Percentiles rank a stretch among this genome's conserved stretches.
phyloP scores from a whole-genome alignment of 805 yeast genomes.

The Pichia phayaonensis region DNA sequence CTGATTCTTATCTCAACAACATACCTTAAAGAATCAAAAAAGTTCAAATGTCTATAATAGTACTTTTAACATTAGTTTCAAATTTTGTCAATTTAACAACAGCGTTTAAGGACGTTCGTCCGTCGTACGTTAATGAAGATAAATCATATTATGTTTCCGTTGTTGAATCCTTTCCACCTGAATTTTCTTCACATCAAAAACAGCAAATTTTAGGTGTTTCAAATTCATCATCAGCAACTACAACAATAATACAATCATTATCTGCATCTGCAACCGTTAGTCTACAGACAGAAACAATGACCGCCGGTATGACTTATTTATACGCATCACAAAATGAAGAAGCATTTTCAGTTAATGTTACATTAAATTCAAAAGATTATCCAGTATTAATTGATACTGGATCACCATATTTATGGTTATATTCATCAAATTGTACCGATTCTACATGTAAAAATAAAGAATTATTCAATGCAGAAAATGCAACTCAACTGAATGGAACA shows the following conservation, averaged over 20 bases:
- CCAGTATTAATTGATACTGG: constrained; percentile 59
- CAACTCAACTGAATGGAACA: constrained; percentile 16
- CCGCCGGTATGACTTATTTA: constrained; percentile 22
- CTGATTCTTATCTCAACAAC: too few relatives aligned
- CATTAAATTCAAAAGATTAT: constrained; percentile 34
- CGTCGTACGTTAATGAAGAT: neutral
- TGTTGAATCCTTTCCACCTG: neutral
- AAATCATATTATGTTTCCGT: constrained; percentile 2
- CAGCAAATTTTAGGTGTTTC: neutral
- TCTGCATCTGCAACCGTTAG: constrained; percentile 4
- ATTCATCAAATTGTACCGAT: constrained; percentile 42
- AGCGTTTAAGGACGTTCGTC: constrained; percentile 4
- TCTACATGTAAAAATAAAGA: constrained; percentile 33
- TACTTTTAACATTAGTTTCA: neutral
- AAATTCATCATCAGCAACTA: neutral
- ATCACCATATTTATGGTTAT: constrained; percentile 57
- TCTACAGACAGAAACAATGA: constrained; percentile 10
- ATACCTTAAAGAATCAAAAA: too few relatives aligned
- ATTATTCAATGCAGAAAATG: constrained; percentile 23
- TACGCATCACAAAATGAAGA: constrained; percentile 22
- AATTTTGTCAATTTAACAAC: neutral
- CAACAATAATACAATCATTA: neutral
- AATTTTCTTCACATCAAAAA: neutral
- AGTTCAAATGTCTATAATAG: neutral
- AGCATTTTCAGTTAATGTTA: constrained; percentile 35